Evolutionary conservation across 768 basidiomycete genomes (phyloP), one percentile per base, ranked within the genome.

Genomic region (Tulasnella sp.): DNA sequence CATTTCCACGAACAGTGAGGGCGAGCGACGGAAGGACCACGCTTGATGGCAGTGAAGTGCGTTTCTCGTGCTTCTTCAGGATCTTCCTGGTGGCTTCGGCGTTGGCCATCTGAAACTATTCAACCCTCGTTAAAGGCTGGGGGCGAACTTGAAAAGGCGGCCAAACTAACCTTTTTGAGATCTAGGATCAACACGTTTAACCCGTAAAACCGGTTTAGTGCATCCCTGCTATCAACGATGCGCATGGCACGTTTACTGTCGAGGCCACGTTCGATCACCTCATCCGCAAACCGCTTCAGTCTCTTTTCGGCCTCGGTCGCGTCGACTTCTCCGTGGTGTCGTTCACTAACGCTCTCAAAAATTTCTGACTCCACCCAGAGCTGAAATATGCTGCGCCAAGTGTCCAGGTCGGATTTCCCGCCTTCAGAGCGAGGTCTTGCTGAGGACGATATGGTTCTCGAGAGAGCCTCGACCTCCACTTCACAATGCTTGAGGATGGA

Each of bases 51-150:
- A 98, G 85, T 0, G 92, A 89, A 0, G 95, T 97, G 3, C 93
- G 90, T 81, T 97, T 97, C 37, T 93, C 87, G 81, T 96, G 96
- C 81, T 97, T 97, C 86, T 97, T 97, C 72, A 97, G 87, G 77
- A 95, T 95, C 84, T 97, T 97, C 42, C 94, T 89, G 2, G 91
- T 92, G 1, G 95, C 96, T 82, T 97, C 94, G 8, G 91, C 86
- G 80, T 94, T 97, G 8, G 93, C 94, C 49, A 87, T 81, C 80
- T 94, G 91, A 81, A 95, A 93, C 91, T 92, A 76, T 2, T 39
- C 42, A 22, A 76, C n/a, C 11, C 25, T 37, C 72, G 11, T 71
- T 31, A 58, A 17, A 70, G 39, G 12, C 0, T 71, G 58, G 38
- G 25, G 25, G 68, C 17, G 15, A 0, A 5, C 36, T n/a, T 31